Base-by-base conservation (phyloP, 1,284 basidiomycete species). In the Irpex lacteus region DNA sequence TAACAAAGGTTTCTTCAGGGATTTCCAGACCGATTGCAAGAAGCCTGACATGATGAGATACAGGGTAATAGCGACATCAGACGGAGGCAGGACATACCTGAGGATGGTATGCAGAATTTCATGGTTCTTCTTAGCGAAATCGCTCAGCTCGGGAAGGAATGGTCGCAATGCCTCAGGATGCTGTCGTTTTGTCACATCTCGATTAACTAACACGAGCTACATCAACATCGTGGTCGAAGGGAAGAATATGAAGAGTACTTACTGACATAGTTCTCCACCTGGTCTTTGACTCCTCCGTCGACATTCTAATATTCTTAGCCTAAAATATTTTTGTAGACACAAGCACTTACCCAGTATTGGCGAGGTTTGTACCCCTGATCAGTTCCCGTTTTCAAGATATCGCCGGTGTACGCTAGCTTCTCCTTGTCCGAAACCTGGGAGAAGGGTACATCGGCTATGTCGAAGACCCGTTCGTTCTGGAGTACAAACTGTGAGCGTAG, bases 61-160 rank as follows among this genome's bases (percentile, higher is more conserved):
- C 8, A 19, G 13, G 32, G 8, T 18, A 34, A 52, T 19, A 18
- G 40, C 11, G 13, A 52, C 50, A 52, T 26, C 40, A 44, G 40
- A 9, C 15, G 15, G 6, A 34, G n/a, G n/a, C 15, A 8, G 38
- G 19, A 61, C 71, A 44, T 52, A 81, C 85, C 79, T 78, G 19
- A 87, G 70, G 47, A 87, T 76, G 0, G 82, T 81, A 65, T 82
- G 74, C 13, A 87, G 66, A n/a, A 87, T 74, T 6, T 82, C 75
- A 65, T 87, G 84, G 66, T 84, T 85, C 61, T 83, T 77, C 37
- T 75, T 77, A 18, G 77, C 75, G 66, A 87, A 87, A 0, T 75
- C 78, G 26, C 80, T 74, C 18, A 91, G 79, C 70, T 90, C 88
- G 5, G 85, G 81, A 1, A 89, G 74, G 65, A 86, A 80, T 0